Conservation (phyloP, 805 yeast genomes). For the Tetrapisispora namnaoensis region DNA sequence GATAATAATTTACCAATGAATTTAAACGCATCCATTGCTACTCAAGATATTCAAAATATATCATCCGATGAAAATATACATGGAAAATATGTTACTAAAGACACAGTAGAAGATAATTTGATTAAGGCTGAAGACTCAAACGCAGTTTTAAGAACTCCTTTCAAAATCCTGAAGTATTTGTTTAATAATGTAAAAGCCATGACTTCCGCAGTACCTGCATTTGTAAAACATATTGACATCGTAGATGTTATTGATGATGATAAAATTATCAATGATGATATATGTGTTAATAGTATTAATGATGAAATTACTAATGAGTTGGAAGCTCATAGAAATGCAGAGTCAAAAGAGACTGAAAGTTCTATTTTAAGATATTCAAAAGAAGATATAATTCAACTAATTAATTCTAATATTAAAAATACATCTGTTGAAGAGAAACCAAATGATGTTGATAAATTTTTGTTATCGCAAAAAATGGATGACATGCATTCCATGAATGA, state of each 20-base stretch:
- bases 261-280: neutral
- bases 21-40: too few species aligned
- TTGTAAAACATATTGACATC: neutral
- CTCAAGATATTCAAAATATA: neutral
- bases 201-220: neutral
- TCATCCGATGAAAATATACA: neutral
- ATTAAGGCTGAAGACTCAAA: neutral
- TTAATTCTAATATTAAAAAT: too few species aligned
- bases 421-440: too few species aligned
- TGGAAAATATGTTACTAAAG: too few species aligned
- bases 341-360: too few species aligned
- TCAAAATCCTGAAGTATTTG: neutral
- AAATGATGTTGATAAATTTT: too few species aligned
- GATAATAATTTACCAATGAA: too few species aligned
- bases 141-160: neutral
- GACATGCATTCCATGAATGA: neutral
- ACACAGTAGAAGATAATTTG: neutral
- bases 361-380: too few species aligned
- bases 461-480: neutral
- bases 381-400: too few species aligned
- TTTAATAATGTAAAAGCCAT: neutral
- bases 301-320: neutral
- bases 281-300: too few species aligned
- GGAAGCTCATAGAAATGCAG: neutral
- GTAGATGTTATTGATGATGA: neutral